Conservation (phyloP, 2,329 filamentous ascomycete species). For the Ceratocystis harringtonii region DNA sequence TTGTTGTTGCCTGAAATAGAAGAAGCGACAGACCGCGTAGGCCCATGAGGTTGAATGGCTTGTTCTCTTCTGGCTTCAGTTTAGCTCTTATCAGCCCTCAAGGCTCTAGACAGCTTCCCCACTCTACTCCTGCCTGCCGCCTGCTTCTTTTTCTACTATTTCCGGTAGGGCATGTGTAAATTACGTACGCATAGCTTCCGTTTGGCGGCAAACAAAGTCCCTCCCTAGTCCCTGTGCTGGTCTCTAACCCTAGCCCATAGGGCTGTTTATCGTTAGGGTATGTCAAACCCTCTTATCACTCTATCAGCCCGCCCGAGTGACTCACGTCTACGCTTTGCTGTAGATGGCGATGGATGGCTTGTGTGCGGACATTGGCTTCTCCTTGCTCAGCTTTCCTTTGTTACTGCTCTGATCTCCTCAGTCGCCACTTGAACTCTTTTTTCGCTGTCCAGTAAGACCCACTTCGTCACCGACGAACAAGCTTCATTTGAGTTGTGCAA, state of each 20-base stretch:
- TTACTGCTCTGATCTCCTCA: neutral
- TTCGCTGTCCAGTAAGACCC: too few relatives aligned
- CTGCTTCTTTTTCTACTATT: neutral
- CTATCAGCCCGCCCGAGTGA: neutral
- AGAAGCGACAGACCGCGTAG: too few relatives aligned
- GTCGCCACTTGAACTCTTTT: neutral
- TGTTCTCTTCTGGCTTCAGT: neutral
- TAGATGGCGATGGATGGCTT: neutral
- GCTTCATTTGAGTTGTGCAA: too few relatives aligned
- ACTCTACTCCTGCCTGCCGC: neutral
- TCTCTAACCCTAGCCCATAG: rapidly evolving
- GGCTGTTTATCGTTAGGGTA: neutral
- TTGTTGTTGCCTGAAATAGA: neutral
- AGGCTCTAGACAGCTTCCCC: neutral
- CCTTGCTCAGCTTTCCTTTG: neutral
- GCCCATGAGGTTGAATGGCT: neutral
- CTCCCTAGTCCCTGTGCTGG: too few relatives aligned
- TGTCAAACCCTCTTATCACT: neutral
- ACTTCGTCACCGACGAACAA: too few relatives aligned
- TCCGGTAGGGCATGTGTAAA: neutral
- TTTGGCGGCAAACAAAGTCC: neutral
- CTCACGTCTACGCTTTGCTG: neutral
- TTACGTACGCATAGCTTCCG: neutral
- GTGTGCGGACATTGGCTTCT: neutral
- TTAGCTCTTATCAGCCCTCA: neutral